These are phyloP conservation scores for Inga oerstediana DNA, from an alignment of 306 rosid genomes.

Conservation along the genomic window DNA sequence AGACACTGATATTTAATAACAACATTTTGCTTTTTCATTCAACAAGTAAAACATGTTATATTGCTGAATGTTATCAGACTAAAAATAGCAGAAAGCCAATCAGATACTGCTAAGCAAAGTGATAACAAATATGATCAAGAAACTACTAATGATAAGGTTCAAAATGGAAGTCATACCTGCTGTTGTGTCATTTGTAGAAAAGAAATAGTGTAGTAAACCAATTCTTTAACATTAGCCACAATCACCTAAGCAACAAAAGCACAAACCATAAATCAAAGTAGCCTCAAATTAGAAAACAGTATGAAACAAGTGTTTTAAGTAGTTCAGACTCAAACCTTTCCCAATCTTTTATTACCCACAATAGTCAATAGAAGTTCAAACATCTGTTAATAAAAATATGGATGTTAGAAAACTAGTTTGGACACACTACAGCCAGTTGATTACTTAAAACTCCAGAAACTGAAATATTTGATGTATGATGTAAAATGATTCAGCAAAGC, in stretches of 20 bases:
- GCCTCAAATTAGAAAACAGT: conserved; percentile 27
- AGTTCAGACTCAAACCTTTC: conserved; percentile 55
- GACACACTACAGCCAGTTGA: conserved; percentile 16
- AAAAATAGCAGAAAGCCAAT: conserved; percentile 31
- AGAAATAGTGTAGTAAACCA: conserved; percentile 84
- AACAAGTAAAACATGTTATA: conserved; percentile 18
- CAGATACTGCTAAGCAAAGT: conserved; percentile 18
- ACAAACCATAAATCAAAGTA: conserved; percentile 17
- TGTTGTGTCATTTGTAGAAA: conserved; percentile 92
- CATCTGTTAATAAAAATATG: conserved; percentile 55
- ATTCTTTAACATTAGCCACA: conserved; percentile 67
- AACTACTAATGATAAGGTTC: conserved; percentile 7
- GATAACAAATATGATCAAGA: conserved; percentile 8
- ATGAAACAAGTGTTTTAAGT: conserved; percentile 28
- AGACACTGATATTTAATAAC: neutral
- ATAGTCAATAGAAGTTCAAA: conserved; percentile 92
- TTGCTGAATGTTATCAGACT: neutral
- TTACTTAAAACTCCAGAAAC: conserved; percentile 22
- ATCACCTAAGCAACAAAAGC: conserved; percentile 49
- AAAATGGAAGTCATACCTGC: conserved; percentile 57
- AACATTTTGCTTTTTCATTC: neutral
- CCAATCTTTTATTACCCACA: conserved; percentile 67
- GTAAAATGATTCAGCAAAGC: neutral
- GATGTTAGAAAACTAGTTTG: conserved; percentile 22
- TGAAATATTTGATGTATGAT: neutral